Evolutionary conservation across 805 yeast genomes (phyloP).

Genomic region (Yarrowia sp.): DNA sequence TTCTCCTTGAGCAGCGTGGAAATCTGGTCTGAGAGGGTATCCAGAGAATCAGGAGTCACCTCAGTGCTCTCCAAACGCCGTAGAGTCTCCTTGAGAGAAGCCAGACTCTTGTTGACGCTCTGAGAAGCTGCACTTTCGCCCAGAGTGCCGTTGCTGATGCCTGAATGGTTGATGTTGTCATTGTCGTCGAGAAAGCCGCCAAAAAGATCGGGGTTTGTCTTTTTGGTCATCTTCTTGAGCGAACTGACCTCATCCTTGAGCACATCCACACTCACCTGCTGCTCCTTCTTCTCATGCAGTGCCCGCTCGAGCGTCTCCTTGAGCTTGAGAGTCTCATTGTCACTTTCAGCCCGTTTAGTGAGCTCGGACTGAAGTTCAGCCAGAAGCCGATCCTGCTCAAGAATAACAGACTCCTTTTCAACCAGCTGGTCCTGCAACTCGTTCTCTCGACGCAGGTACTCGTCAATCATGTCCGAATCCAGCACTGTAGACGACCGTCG

Average conservation of each 20-base stretch:
- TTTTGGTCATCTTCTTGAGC: constrained; percentile 20
- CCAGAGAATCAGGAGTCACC: neutral
- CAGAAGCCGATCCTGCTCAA: constrained; percentile 30
- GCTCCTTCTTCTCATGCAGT: constrained; percentile 33
- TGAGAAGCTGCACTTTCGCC: constrained; percentile 4
- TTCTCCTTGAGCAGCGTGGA: neutral
- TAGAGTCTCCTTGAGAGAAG: constrained; percentile 1
- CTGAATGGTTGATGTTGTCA: constrained; percentile 12
- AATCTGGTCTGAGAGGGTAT: neutral
- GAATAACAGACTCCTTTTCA: constrained; percentile 34
- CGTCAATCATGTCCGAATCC: constrained; percentile 29
- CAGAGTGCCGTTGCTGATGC: constrained; percentile 8
- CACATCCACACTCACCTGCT: constrained; percentile 29
- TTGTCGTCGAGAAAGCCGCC: constrained; percentile 23
- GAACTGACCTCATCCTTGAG: constrained; percentile 31
- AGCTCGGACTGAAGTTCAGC: constrained; percentile 29
- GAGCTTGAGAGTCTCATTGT: constrained; percentile 26
- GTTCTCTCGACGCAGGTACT: constrained; percentile 37
- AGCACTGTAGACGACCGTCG: constrained; percentile 1
- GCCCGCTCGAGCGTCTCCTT: constrained; percentile 31
- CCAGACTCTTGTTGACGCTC: neutral
- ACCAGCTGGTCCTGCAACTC: constrained; percentile 38
- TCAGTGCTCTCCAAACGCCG: neutral
- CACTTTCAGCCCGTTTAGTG: neutral
- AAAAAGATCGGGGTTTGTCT: neutral